phyloP scores from a whole-genome alignment of 2,329 filamentous ascomycete genomes.

The Trichoderma sp. region DNA sequence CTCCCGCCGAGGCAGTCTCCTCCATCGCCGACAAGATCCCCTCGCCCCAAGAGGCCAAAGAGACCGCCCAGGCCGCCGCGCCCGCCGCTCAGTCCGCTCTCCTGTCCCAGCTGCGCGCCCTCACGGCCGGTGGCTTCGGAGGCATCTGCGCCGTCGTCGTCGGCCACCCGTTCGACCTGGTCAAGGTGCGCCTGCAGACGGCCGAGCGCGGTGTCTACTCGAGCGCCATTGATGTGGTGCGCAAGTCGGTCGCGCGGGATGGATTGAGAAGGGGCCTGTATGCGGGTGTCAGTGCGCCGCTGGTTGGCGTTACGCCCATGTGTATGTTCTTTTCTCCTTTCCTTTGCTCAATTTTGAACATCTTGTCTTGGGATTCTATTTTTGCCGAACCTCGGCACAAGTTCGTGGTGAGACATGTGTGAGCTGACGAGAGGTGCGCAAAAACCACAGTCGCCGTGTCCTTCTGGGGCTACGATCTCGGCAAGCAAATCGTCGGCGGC shows the following conservation, averaged over 20 bases:
- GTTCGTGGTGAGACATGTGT: not conserved
- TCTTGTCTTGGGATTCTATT: not conserved
- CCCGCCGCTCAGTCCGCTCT: slow-evolving; percentile 30
- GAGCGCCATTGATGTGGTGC: slow-evolving; percentile 86
- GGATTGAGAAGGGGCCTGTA: slow-evolving; percentile 80
- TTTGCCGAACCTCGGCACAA: slow-evolving; percentile 3
- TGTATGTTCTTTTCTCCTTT: slow-evolving; percentile 60
- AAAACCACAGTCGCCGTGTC: slow-evolving; percentile 59
- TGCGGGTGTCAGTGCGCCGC: slow-evolving; percentile 91
- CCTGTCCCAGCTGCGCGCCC: slow-evolving; percentile 65
- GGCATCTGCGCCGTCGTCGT: slow-evolving; percentile 92
- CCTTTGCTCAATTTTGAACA: not conserved
- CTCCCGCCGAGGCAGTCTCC: slow-evolving; percentile 23
- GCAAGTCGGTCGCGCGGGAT: slow-evolving; percentile 82
- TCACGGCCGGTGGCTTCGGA: slow-evolving; percentile 87
- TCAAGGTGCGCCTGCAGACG: slow-evolving; percentile 96
- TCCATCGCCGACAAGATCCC: slow-evolving; percentile 42
- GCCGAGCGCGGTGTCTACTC: slow-evolving; percentile 91
- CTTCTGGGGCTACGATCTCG: slow-evolving; percentile 89
- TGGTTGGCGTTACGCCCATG: slow-evolving; percentile 97
- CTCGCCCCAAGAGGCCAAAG: slow-evolving; percentile 38
- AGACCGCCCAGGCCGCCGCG: slow-evolving; percentile 24
- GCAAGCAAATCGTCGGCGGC: slow-evolving; percentile 78
- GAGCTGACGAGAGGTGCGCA: not conserved
- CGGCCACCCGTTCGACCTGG: slow-evolving; percentile 93